Evolutionary conservation across 768 basidiomycete species (phyloP).

Genomic region (Clitopilus hobsonii): DNA sequence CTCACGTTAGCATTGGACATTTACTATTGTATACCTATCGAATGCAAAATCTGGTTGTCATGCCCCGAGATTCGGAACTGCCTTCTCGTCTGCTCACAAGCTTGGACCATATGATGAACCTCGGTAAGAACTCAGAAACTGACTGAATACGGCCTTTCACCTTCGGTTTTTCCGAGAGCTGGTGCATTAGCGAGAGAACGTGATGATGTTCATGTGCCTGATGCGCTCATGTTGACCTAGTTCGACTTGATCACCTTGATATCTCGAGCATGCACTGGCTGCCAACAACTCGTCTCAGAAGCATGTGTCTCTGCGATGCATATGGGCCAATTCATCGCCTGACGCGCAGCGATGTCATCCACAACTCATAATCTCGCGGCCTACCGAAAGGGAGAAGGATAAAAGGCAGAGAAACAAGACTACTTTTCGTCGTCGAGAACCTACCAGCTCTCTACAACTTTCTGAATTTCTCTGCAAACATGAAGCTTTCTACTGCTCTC

Average conservation of each 20-base stretch:
- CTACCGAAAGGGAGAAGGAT: neutral
- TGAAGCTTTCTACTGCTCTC: slow-evolving; percentile 11
- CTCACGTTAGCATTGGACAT: slow-evolving; percentile 36
- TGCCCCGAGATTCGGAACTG: slow-evolving; percentile 4
- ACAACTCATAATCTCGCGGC: neutral
- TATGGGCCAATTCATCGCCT: neutral
- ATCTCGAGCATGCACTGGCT: neutral
- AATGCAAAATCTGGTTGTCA: slow-evolving; percentile 31
- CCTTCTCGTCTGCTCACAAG: neutral
- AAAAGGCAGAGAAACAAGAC: neutral
- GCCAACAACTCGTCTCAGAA: neutral
- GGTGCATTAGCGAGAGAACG: neutral
- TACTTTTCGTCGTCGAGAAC: neutral
- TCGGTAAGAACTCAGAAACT: neutral
- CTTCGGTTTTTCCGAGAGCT: neutral
- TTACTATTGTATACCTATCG: slow-evolving; percentile 38
- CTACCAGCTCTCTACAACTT: neutral
- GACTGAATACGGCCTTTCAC: neutral
- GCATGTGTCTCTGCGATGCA: neutral
- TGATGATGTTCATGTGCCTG: neutral
- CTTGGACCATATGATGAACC: neutral
- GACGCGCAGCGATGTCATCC: neutral
- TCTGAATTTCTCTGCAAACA: slow-evolving; percentile 2
- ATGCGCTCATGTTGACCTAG: neutral
- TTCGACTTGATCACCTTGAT: neutral